phyloP scores from a whole-genome alignment of 2,329 filamentous ascomycete species.

The Monilinia laxa region DNA sequence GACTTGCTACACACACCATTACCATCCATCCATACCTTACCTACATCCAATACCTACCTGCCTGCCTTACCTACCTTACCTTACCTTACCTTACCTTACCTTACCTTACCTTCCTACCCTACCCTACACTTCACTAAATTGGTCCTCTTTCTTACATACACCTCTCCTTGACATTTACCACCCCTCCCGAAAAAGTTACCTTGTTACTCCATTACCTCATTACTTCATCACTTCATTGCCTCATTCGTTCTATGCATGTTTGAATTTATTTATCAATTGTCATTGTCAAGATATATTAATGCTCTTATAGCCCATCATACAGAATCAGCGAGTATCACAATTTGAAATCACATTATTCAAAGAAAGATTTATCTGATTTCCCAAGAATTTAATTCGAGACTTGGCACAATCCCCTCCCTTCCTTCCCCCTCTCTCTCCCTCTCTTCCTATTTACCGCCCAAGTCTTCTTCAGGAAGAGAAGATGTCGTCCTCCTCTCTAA shows the following conservation, averaged over 20 bases:
- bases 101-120: no score
- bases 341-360: not conserved
- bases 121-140: no score
- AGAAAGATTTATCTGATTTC: not conserved
- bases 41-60: no score
- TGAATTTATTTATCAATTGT: constrained; percentile 5
- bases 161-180: not conserved
- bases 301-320: constrained; percentile 1
- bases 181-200: not conserved
- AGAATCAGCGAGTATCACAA: not conserved
- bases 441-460: not conserved
- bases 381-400: not conserved
- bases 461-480: constrained; percentile 7
- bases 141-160: not conserved
- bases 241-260: constrained; percentile 6
- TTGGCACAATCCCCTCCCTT: not conserved
- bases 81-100: no score
- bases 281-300: constrained; percentile 19
- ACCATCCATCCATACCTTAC: no score
- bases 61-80: no score
- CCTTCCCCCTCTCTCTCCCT: not conserved
- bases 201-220: not conserved
- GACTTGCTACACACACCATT: no score
- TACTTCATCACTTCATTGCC: not conserved
- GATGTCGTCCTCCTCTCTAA: constrained; percentile 38